Conservation (phyloP, 352 stramenopile species). For the Peronospora tabacina region DNA sequence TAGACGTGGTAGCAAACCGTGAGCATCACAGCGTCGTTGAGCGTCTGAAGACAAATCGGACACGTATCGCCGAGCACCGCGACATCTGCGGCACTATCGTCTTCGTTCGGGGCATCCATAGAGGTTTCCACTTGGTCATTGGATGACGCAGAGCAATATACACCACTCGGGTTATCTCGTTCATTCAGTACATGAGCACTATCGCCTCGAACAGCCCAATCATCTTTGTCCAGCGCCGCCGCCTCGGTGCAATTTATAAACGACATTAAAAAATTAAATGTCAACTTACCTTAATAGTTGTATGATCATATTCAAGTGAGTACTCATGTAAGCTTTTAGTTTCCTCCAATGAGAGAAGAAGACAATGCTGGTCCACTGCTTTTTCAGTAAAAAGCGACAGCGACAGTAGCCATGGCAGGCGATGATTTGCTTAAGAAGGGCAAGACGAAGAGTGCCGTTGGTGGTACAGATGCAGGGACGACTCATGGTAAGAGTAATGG, state of each 20-base stretch:
- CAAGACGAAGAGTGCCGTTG: slow-evolving; percentile 31
- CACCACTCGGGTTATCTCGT: slow-evolving; percentile 13
- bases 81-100: slow-evolving; percentile 27
- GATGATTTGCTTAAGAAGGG: slow-evolving; percentile 65
- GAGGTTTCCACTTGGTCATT: slow-evolving; percentile 20
- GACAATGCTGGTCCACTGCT: slow-evolving; percentile 18
- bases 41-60: slow-evolving; percentile 56
- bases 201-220: slow-evolving; percentile 38
- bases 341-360: slow-evolving; percentile 33
- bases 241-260: slow-evolving; percentile 23
- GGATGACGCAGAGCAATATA: slow-evolving; percentile 19
- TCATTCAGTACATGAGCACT: slow-evolving; percentile 11
- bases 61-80: slow-evolving; percentile 61
- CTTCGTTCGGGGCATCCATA: slow-evolving; percentile 12
- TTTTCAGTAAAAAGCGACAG: slow-evolving; percentile 4
- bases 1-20: slow-evolving; percentile 62
- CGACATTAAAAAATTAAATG: slow-evolving; percentile 26
- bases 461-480: slow-evolving; percentile 22
- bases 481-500: slow-evolving; percentile 74
- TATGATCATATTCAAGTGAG: neutral
- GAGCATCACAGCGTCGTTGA: slow-evolving; percentile 55
- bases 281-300: too few relatives aligned
- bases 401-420: slow-evolving; percentile 33
- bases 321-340: slow-evolving; percentile 6
- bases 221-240: slow-evolving; percentile 36